Conservation (phyloP, 2,329 filamentous ascomycete genomes). For the Mycosphaerelloides madeirae region DNA sequence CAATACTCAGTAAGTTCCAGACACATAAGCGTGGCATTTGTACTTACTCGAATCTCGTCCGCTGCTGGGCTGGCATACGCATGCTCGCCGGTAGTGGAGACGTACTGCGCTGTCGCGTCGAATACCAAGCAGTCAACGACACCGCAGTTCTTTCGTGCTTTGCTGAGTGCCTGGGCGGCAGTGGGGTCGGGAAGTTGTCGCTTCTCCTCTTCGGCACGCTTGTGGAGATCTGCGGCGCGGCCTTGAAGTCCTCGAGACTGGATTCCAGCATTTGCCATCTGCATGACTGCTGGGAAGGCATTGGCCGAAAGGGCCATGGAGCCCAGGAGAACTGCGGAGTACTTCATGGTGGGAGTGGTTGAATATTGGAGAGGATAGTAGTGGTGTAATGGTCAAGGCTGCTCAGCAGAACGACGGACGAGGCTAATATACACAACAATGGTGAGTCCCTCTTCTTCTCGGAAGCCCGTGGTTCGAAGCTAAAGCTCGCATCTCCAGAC, state of each 20-base stretch:
- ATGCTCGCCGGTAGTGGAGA: constrained; percentile 8
- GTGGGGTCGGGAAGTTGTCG: constrained; percentile 2
- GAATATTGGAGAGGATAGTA: neutral
- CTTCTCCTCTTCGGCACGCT: constrained; percentile 7
- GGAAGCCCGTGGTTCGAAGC: too few relatives aligned
- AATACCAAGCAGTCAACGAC: constrained; percentile 5
- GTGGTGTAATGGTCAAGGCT: too few relatives aligned
- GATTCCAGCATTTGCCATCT: neutral
- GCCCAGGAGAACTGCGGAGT: constrained; percentile 5
- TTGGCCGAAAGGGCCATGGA: constrained; percentile 7
- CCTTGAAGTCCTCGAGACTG: neutral
- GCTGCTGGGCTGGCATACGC: constrained; percentile 7
- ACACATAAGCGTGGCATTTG: too few relatives aligned
- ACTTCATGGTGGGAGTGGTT: constrained; percentile 8
- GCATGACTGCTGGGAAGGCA: constrained; percentile 9
- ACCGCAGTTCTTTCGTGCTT: constrained; percentile 10
- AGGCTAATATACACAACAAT: too few relatives aligned
- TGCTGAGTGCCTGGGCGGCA: constrained; percentile 4
- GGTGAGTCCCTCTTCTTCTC: too few relatives aligned
- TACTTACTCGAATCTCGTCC: constrained; percentile 15
- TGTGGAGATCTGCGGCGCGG: constrained; percentile 1
- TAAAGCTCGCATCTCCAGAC: too few relatives aligned
- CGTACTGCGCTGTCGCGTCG: constrained; percentile 7
- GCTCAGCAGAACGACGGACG: too few relatives aligned
- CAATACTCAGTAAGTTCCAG: too few relatives aligned